Conservation (phyloP, 768 basidiomycete species). For the Cubamyces lactineus region DNA sequence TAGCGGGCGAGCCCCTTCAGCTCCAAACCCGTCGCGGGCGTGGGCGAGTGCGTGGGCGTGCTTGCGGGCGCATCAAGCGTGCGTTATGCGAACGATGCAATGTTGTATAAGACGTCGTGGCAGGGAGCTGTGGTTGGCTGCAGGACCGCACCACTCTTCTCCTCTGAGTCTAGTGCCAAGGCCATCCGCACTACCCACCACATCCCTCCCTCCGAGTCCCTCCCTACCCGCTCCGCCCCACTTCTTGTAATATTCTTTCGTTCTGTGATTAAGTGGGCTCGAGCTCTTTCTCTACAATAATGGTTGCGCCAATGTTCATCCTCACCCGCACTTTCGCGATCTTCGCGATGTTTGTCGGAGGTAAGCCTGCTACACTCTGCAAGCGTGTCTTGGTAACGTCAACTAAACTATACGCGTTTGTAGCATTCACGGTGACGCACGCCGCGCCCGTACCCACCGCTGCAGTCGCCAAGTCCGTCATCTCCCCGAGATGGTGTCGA, state of each 20-base stretch:
- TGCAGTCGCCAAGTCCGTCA: neutral
- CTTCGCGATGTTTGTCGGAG: conserved; percentile 21
- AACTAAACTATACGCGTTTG: neutral
- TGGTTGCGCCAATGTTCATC: conserved; percentile 18
- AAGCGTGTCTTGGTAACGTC: no score
- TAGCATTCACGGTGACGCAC: conserved; percentile 4
- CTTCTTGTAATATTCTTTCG: conserved; percentile 6
- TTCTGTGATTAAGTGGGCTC: conserved; percentile 14
- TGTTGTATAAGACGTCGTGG: conserved; percentile 11
- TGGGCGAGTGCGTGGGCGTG: neutral
- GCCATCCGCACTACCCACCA: neutral
- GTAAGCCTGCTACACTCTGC: neutral
- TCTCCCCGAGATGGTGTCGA: neutral
- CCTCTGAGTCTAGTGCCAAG: neutral
- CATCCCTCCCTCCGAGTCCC: neutral
- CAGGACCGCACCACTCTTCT: neutral
- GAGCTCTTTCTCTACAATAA: conserved; percentile 2
- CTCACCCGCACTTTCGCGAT: conserved; percentile 22
- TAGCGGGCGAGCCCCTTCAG: conserved; percentile 7
- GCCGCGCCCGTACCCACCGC: neutral
- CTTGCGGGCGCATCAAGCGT: neutral
- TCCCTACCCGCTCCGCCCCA: neutral
- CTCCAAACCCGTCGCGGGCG: neutral
- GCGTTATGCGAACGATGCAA: neutral
- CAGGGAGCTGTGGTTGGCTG: neutral